Conservation (phyloP, 352 stramenopile genomes). For the Pythium coloratum region DNA sequence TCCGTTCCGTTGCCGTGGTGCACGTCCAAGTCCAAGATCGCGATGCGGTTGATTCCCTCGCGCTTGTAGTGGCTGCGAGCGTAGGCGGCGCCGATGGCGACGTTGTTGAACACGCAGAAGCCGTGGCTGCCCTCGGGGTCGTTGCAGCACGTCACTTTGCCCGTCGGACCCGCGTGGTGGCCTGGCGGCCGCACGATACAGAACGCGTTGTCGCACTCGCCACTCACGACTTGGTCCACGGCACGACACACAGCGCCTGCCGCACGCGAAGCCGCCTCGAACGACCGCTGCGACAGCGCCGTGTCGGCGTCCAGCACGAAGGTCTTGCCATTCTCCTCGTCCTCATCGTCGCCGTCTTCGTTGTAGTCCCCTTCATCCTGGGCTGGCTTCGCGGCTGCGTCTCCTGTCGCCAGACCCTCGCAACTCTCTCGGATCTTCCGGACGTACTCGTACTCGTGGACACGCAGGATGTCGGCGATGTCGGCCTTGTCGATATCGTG, state of each 20-base stretch:
- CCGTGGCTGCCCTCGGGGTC: slow-evolving; percentile 88
- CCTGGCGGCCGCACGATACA: slow-evolving; percentile 95
- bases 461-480: slow-evolving; percentile 87
- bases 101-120: slow-evolving; percentile 99
- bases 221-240: slow-evolving; percentile 84
- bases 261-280: slow-evolving; percentile 74
- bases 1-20: slow-evolving; percentile 99
- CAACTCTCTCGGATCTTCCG: slow-evolving; percentile 60
- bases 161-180: slow-evolving; percentile 95
- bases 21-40: slow-evolving; percentile 98
- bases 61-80: slow-evolving; percentile 92
- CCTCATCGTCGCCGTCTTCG: slow-evolving; percentile 26
- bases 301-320: slow-evolving; percentile 77
- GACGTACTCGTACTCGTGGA: slow-evolving; percentile 91
- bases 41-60: slow-evolving; percentile 90
- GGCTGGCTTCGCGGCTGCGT: slow-evolving; percentile 1
- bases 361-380: slow-evolving; percentile 16
- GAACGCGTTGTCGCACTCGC: slow-evolving; percentile 94
- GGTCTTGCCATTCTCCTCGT: slow-evolving; percentile 42
- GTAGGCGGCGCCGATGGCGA: slow-evolving; percentile 96
- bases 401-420: slow-evolving; percentile 30
- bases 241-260: slow-evolving; percentile 82
- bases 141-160: slow-evolving; percentile 93
- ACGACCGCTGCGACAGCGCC: slow-evolving; percentile 73
- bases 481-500: slow-evolving; percentile 67